Percentiles rank a stretch among this genome's conserved stretches.
These are phyloP conservation scores for Polygonum maritimum DNA, from an alignment of 148 eudicot genomes.

Conservation along the genomic window DNA sequence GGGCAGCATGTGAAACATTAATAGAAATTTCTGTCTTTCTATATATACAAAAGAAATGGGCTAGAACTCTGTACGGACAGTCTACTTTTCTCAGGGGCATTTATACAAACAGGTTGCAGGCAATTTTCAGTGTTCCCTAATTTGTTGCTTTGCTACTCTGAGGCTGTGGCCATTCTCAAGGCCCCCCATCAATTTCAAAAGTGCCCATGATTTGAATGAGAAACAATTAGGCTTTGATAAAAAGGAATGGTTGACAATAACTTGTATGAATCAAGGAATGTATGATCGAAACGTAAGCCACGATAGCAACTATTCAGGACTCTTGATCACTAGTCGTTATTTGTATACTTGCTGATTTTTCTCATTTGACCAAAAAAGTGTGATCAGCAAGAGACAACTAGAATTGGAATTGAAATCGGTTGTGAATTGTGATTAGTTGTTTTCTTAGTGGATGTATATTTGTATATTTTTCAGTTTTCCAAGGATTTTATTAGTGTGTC, in stretches of 20 bases:
- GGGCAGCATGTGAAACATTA: not conserved
- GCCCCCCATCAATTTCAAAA: not conserved
- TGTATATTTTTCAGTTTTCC: not conserved
- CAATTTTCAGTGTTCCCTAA: not conserved
- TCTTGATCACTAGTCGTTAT: not conserved
- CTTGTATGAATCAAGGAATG: not conserved
- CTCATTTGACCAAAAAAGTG: not conserved
- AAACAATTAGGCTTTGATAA: not conserved
- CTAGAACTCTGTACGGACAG: not conserved
- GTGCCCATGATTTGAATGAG: not conserved
- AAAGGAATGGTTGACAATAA: not conserved
- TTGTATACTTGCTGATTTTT: not conserved
- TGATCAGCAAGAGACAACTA: not conserved
- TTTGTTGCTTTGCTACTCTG: not conserved
- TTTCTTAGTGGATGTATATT: not conserved
- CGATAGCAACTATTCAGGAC: slow-evolving; percentile 4
- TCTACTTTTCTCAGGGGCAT: not conserved
- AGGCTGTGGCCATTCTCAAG: not conserved
- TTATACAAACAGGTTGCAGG: not conserved
- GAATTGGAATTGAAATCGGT: not conserved
- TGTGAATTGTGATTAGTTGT: not conserved
- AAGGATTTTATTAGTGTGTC: not conserved
- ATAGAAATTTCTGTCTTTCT: not conserved
- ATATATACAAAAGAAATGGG: not conserved
- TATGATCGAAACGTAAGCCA: slow-evolving; percentile 5